Evolutionary conservation across 495 filamentous ascomycete genomes (phyloP).

Genomic region (Neurospora africana): DNA sequence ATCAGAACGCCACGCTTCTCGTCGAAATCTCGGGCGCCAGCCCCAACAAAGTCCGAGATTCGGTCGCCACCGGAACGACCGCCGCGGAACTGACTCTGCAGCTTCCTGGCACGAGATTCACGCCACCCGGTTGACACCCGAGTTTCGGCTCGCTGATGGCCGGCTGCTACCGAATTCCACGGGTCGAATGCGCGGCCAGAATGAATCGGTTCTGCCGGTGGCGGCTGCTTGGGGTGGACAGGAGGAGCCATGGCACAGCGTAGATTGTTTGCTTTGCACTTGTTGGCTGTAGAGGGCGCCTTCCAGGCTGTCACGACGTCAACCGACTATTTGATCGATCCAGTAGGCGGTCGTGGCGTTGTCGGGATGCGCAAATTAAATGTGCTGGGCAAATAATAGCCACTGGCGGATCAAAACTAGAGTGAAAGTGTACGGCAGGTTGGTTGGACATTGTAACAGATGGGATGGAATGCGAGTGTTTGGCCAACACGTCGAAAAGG

Average conservation of each 20-base stretch:
- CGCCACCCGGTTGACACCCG: slow-evolving; percentile 58
- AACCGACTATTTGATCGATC: not conserved
- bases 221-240: slow-evolving; percentile 16
- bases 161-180: slow-evolving; percentile 72
- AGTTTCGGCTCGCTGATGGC: slow-evolving; percentile 68
- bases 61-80: slow-evolving; percentile 39
- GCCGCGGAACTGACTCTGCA: slow-evolving; percentile 54
- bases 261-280: slow-evolving; percentile 1
- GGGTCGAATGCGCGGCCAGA: slow-evolving; percentile 54
- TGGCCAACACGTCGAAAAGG: not conserved
- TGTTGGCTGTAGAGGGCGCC: not conserved
- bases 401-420: not conserved
- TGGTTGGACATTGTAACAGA: not conserved
- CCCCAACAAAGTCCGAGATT: slow-evolving; percentile 49
- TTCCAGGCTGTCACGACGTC: not conserved
- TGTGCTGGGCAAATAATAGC: not conserved
- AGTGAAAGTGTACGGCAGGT: not conserved
- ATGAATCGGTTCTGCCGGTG: slow-evolving; percentile 35
- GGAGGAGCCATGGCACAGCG: slow-evolving; percentile 12
- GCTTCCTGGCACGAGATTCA: slow-evolving; percentile 52
- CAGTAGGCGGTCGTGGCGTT: not conserved
- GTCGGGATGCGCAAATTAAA: not conserved
- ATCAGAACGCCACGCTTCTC: slow-evolving; percentile 34
- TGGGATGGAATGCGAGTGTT: not conserved
- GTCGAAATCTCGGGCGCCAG: slow-evolving; percentile 37